These are phyloP conservation scores for Ogataea paradorogensis DNA, from an alignment of 805 yeast species.

Conservation along the genomic window DNA sequence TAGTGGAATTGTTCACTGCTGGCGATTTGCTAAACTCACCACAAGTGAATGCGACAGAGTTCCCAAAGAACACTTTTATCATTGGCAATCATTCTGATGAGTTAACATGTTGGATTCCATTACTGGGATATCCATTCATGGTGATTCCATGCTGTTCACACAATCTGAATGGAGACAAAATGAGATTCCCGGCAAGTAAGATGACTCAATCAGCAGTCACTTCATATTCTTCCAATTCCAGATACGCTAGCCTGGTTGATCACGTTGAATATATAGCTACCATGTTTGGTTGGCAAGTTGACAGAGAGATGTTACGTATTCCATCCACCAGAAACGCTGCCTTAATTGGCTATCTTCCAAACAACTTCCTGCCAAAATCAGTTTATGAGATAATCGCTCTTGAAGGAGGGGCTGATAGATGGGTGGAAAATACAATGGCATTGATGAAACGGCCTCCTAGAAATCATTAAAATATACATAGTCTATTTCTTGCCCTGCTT, in stretches of 20 bases:
- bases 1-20: slow-evolving; percentile 56
- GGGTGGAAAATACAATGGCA: slow-evolving; percentile 79
- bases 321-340: slow-evolving; percentile 96
- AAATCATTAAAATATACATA: slow-evolving; percentile 43
- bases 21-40: slow-evolving; percentile 49
- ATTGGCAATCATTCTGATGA: slow-evolving; percentile 97
- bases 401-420: slow-evolving; percentile 89
- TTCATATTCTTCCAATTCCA: slow-evolving; percentile 46
- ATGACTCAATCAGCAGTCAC: slow-evolving; percentile 17
- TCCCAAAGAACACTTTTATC: slow-evolving; percentile 68
- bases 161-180: slow-evolving; percentile 70
- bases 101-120: slow-evolving; percentile 91
- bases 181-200: slow-evolving; percentile 55
- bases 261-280: slow-evolving; percentile 71
- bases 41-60: slow-evolving; percentile 60
- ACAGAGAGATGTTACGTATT: slow-evolving; percentile 83
- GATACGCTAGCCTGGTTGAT: slow-evolving; percentile 83
- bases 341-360: slow-evolving; percentile 58
- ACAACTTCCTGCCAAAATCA: slow-evolving; percentile 29
- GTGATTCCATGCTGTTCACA: slow-evolving; percentile 97
- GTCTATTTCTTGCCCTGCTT: slow-evolving; percentile 38
- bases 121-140: slow-evolving; percentile 80
- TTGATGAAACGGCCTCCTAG: slow-evolving; percentile 70
- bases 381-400: slow-evolving; percentile 60
- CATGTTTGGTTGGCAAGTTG: slow-evolving; percentile 77